Base-by-base conservation (phyloP, 148 eudicot species). In the Amaranthus palmeri region DNA sequence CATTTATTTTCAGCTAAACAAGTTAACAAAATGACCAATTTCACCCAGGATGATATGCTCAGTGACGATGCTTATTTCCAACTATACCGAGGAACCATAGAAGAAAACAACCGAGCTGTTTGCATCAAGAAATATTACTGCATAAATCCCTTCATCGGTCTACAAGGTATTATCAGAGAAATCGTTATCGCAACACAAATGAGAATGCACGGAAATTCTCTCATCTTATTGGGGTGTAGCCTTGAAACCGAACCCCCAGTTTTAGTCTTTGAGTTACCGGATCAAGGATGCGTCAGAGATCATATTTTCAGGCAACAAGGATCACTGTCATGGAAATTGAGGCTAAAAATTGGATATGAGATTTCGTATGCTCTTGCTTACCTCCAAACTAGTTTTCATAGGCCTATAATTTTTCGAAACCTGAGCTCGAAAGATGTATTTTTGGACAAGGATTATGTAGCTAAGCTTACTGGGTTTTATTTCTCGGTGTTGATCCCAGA, bases 171-270 rank as follows among this genome's bases (percentile, higher is more conserved):
- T 36, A 13, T 46, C 17, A 65, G 65, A 8, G 74, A 71, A 59
- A 71, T 71, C 25, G 74, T 59, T 13, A 50, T 60, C 4, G 74
- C 74, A 48, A 49, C 56, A 7, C 65, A 61, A 47, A 65, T 65
- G 68, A 46, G 68, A 36, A 17, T 46, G 68, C 52, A 65, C 6
- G 4, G 17, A 4, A 46, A 47, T 15, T 65, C 56, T 12, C 25
- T 59, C 6, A 60, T 13, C 55, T 66, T 71, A 3, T 47, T 70
- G 3, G 73, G 54, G 1, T 70, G 65, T 49, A 57, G 73, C 55
- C 73, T 70, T 11, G 65, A 70, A 58, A 70, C 73, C 57, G 54
- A 70, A 6, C 8, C 48, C 2, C 66, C 74, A 6, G 48, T 59
- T 3, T 10, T 59, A 12, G 65, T 71, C 6, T 71, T 58, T 49